Conservation (phyloP, 2,329 filamentous ascomycete species). For the Colletotrichum sp. region DNA sequence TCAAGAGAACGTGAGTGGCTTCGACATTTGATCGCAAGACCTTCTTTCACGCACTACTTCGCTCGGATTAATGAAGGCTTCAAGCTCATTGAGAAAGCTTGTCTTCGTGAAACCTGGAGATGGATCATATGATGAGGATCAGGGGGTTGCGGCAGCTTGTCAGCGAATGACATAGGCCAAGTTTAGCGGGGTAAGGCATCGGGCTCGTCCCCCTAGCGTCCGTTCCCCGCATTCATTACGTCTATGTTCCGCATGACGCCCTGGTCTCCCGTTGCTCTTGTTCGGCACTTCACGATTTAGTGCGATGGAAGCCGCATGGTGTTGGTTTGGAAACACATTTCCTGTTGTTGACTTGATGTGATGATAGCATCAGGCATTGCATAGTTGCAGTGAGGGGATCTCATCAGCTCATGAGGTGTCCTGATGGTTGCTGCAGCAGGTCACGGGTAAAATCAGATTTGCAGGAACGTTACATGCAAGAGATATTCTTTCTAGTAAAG, state of each 20-base stretch:
- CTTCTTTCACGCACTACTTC: neutral
- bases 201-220: neutral
- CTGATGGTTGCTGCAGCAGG: neutral
- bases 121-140: neutral
- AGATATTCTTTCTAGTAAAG: too few relatives aligned
- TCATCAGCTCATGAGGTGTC: neutral
- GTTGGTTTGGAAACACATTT: neutral
- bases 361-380: neutral
- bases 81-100: neutral
- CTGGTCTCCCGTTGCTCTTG: neutral
- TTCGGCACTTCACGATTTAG: neutral
- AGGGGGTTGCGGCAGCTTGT: neutral
- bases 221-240: constrained; percentile 10
- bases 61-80: neutral
- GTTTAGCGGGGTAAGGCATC: neutral
- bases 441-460: neutral
- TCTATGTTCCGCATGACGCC: neutral
- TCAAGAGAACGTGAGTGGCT: neutral
- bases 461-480: neutral
- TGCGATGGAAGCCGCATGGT: neutral
- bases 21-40: neutral
- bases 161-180: constrained; percentile 16
- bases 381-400: neutral
- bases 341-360: neutral
- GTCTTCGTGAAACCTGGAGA: neutral